Percentiles rank a stretch among this genome's conserved stretches.
phyloP scores from a whole-genome alignment of 1,284 basidiomycete species.

The Ustilago xerochloae region DNA sequence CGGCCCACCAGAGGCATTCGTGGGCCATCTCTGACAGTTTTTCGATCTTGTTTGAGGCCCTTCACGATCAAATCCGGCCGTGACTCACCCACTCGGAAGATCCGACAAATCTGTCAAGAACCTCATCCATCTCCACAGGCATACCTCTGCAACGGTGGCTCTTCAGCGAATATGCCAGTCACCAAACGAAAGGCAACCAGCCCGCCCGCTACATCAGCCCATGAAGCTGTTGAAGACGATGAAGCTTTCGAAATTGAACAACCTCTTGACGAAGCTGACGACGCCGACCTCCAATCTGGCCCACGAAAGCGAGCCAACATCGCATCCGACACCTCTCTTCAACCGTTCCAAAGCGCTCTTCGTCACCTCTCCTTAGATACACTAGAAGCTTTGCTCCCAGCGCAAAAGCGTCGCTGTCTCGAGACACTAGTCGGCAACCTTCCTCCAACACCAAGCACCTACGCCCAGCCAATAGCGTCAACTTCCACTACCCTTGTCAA shows the following conservation, averaged over 20 bases:
- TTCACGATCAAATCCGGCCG: no score
- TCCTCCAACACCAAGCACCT: conserved; percentile 3
- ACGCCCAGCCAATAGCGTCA: background rate
- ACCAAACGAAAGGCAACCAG: conserved; percentile 21
- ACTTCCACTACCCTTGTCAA: background rate
- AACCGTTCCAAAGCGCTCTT: conserved; percentile 8
- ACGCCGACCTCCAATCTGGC: background rate
- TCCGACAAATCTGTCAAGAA: no score
- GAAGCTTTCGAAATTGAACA: conserved; percentile 17
- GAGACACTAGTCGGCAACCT: conserved; percentile 26
- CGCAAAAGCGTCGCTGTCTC: conserved; percentile 28
- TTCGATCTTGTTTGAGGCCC: no score
- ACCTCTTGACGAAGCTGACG: background rate
- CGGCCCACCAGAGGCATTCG: no score
- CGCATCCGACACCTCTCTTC: background rate
- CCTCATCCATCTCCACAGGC: background rate
- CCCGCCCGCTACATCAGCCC: conserved; percentile 7
- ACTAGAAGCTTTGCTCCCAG: conserved; percentile 12
- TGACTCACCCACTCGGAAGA: no score
- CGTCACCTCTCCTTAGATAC: conserved; percentile 8
- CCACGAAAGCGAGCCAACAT: conserved; percentile 13
- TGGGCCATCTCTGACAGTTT: no score
- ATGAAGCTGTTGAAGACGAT: conserved; percentile 2
- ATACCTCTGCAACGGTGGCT: no score
- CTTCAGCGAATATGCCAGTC: conserved; percentile 14